A percentile compares a stretch with the other conserved stretches of the same genome.
Evolutionary conservation across 1,284 basidiomycete species (phyloP).

Genomic region (Trametes pubescens): DNA sequence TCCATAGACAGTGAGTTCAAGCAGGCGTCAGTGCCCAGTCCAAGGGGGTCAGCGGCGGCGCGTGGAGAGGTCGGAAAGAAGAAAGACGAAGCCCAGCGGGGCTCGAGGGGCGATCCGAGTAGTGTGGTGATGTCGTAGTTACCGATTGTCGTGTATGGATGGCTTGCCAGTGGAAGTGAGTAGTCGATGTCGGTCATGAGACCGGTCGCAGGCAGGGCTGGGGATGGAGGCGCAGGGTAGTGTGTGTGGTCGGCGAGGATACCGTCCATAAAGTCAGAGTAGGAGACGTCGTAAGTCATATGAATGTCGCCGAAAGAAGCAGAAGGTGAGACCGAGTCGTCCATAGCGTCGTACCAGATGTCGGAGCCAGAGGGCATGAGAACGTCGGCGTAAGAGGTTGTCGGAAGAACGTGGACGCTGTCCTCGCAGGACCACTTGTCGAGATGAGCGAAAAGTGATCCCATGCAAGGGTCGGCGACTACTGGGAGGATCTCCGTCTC

Average conservation of each 20-base stretch:
- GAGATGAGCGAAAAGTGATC: slow-evolving; percentile 1
- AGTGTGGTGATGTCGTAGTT: no score
- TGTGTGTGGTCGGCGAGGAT: background rate
- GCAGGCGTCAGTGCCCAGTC: no score
- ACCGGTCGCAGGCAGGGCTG: background rate
- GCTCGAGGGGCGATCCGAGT: no score
- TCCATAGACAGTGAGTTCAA: no score
- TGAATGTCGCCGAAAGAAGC: slow-evolving; percentile 1
- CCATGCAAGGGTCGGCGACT: background rate
- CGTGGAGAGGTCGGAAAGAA: no score
- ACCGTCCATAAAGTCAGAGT: background rate
- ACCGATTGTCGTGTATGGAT: background rate
- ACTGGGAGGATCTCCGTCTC: background rate
- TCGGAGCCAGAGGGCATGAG: slow-evolving; percentile 1
- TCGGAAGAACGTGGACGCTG: background rate
- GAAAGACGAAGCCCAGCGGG: no score
- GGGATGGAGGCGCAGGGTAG: background rate
- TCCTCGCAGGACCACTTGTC: slow-evolving; percentile 12
- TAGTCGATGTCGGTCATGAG: background rate
- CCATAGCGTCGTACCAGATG: slow-evolving; percentile 8
- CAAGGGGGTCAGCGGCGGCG: no score
- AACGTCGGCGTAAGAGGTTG: background rate
- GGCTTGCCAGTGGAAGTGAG: background rate
- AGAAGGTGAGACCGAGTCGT: background rate
- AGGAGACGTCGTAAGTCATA: background rate